Evolutionary conservation across 2,329 filamentous ascomycete genomes (phyloP), one percentile per base, ranked within the genome.

Genomic region (Lithohypha guttulata): DNA sequence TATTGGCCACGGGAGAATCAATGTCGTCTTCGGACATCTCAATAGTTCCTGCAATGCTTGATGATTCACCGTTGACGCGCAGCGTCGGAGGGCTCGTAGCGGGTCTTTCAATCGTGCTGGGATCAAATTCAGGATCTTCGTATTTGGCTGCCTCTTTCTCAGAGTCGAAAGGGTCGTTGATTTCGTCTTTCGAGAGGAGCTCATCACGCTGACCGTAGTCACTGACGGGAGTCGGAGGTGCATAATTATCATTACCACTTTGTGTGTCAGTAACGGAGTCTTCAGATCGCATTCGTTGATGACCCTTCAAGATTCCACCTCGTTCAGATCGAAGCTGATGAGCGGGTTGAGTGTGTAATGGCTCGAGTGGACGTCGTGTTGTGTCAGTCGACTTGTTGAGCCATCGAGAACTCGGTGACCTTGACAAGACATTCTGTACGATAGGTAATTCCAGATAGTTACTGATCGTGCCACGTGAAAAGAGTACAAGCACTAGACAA

Each of bases 401-500:
- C 42, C 48, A 50, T 33, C 39, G 36, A 11, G 44, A 51, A 41
- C 63, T 64, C 39, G 63, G 62, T 18, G 64, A 65, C 19, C 63
- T 58, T 4, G 61, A 54, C 8, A 69, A 57, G 49, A 68, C 65
- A 41, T 59, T 63, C 41, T 67, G 65, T 4, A 68, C 57, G n/a
- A 63, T 53, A 1, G 61, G 63, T 30, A 65, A 55, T 42, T 65
- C 65, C 40, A 66, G 59, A 44, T 65, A 67, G 31, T 55, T 60
- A 29, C 59, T 58, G 28, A 59, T 53, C 0, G 60, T 54, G n/a
- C 58, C 59, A 9, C 62, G 62, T 1, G 64, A 64, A 57, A 96
- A 95, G 25, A 96, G 79, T 15, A 95, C 84, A 1, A 98, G 70
- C 0, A 83, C 79, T 7, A 98, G 74, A 51, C 86, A 94, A 31